Percentiles rank a stretch among this genome's conserved stretches.
Conservation (phyloP, 2,329 filamentous ascomycete genomes). For the Alternaria consortialis region DNA sequence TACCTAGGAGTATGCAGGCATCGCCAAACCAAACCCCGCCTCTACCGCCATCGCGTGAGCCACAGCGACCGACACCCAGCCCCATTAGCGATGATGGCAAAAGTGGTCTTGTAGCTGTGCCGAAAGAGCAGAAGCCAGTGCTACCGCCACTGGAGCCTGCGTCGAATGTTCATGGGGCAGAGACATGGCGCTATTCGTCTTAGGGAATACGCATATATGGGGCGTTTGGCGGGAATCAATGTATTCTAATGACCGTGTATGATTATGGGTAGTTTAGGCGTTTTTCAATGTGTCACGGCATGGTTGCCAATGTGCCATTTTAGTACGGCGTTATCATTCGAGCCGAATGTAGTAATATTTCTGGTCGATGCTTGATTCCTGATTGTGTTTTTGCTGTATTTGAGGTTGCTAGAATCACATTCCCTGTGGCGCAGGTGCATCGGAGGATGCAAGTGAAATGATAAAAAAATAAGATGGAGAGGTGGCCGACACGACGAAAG, state of each 20-base stretch:
- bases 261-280: constrained; percentile 5
- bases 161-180: constrained; percentile 32
- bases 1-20: constrained; percentile 20
- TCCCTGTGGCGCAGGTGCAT: background rate
- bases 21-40: constrained; percentile 28
- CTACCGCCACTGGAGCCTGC: constrained; percentile 15
- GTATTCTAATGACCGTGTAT: constrained; percentile 16
- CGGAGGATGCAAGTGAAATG: too few relatives aligned
- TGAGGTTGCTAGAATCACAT: background rate
- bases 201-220: background rate
- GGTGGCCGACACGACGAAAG: too few relatives aligned
- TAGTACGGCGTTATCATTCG: background rate
- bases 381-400: background rate
- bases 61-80: constrained; percentile 42
- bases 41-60: constrained; percentile 25
- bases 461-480: too few relatives aligned
- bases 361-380: background rate
- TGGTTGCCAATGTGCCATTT: background rate
- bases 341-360: background rate
- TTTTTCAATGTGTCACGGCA: background rate
- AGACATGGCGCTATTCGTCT: constrained; percentile 45
- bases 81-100: constrained; percentile 48
- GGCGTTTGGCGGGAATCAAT: constrained; percentile 3
- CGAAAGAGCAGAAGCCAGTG: constrained; percentile 16
- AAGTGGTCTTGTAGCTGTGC: constrained; percentile 6